Evolutionary conservation across 1,284 basidiomycete genomes (phyloP), one percentile per base, ranked within the genome.

Genomic region (Gastroboletus turbinatus): DNA sequence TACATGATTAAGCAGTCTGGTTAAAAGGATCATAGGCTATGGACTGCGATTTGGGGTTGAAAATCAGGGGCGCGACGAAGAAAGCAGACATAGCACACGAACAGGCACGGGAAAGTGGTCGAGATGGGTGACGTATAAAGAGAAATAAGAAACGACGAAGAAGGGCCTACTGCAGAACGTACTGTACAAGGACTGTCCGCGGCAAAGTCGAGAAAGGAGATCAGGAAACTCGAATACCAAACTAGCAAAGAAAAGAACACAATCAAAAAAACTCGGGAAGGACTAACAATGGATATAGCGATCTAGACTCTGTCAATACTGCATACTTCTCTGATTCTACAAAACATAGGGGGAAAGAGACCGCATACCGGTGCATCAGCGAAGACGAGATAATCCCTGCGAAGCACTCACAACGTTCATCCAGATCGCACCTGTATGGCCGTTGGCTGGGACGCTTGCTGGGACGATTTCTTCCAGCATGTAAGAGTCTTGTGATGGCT

Each of bases 391-490:
- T 23, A 64, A 59, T 59, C 59, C 46, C 60, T 67, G 65, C 56
- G 59, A 60, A 60, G 52, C 39, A 69, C 73, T 65, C 53, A 72
- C 69, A 55, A 74, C 72, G 45, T 71, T 74, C 69, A 77, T 72
- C 77, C 78, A 80, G 56, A 76, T 70, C 49, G 66, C 63, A 65
- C 73, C 67, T 38, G 65, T 56, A 50, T 73, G 71, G 55, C 68
- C 62, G 19, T 63, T 59, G 56, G 64, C 44, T 38, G 69, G 66
- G 19, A 62, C 35, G 19, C 42, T 60, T 16, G 65, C 60, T 49
- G 73, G 71, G 55, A 83, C 79, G 58, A 82, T 82, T 72, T 88
- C 87, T 68, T 88, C 86, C 42, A 82, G 75, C 75, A 89, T 82
- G 60, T 79, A 87, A 53, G 81, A 76, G 47, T 85, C 82, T 55